Base-by-base conservation (phyloP, 1,284 basidiomycete genomes). In the Ceratobasidium sp. region DNA sequence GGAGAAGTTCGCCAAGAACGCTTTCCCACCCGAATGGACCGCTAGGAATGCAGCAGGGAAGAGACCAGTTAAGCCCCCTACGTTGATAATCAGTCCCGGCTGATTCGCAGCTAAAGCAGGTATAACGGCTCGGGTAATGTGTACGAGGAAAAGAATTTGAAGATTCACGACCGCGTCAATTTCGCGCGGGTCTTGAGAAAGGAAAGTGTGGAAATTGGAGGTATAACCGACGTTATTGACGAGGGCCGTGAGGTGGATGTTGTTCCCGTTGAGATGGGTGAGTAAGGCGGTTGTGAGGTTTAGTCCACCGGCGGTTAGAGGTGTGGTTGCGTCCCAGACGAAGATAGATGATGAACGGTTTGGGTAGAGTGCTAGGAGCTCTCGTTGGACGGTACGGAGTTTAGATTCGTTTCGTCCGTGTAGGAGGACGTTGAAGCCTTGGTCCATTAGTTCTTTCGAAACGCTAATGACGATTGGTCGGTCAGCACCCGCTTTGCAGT, bases 351-450 rank as follows among this genome's bases (percentile, higher is more conserved):
- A 24, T 11, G 50, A 50, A 31, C 45, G 53, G 17, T 27, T 22
- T 15, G 31, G 53, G 9, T 56, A 31, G 36, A 72, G 24, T 8
- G 54, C 1, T 19, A 54, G 11, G 29, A 59, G 53, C 36, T 57
- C 54, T 41, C 24, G 8, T 31, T 29, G 17, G 19, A 76, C 75
- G 24, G n/a, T 29, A 11, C 57, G 27, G 14, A 76, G 64, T 44
- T 76, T 76, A 19, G 51, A 15, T 4, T 24, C 15, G 47, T 64
- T 65, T 8, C 72, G 72, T 14, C 75, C 75, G 36, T 76, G 75
- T 15, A 76, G n/a, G 50, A 76, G 44, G 36, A 76, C 54, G 71
- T 76, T 76, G 53, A 66, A 76, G n/a, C 75, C 75, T 17, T 51
- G 50, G 4, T 11, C 65, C 51, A 54, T 22, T 14, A 75, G 45